Percentiles rank a stretch among this genome's conserved stretches.
phyloP scores from a whole-genome alignment of 1,139 yeast species.

The Candida sp. region DNA sequence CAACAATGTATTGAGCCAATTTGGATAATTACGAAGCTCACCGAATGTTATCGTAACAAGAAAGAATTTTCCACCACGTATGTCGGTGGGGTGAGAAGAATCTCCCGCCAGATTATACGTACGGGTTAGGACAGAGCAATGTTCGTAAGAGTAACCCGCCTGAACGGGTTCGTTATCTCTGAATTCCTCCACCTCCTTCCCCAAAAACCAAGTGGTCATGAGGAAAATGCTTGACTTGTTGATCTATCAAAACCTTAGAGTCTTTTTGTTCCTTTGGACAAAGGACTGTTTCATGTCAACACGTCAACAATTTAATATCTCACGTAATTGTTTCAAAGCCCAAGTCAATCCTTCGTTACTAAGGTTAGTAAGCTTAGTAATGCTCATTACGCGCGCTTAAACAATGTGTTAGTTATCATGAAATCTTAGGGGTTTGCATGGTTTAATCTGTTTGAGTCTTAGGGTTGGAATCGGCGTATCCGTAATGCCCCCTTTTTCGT shows the following conservation, averaged over 20 bases:
- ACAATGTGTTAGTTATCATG: neutral
- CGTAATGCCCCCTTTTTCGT: too few species aligned
- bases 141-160: too few species aligned
- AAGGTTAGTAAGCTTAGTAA: conserved; percentile 1
- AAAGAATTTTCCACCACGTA: neutral
- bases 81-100: too few species aligned
- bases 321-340: neutral
- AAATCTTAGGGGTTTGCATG: too few species aligned
- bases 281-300: neutral
- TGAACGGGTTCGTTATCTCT: too few species aligned
- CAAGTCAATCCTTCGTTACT: neutral
- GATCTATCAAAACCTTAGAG: neutral
- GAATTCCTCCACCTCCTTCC: neutral
- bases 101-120: too few species aligned
- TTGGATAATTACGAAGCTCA: neutral
- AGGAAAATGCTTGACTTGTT: neutral
- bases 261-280: neutral
- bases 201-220: neutral
- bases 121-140: too few species aligned
- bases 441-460: too few species aligned
- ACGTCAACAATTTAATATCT: neutral
- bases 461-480: too few species aligned
- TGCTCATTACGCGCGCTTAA: neutral
- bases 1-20: neutral
- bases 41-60: neutral